phyloP scores from a whole-genome alignment of 2,329 filamentous ascomycete species.

The Fusarium buharicum region DNA sequence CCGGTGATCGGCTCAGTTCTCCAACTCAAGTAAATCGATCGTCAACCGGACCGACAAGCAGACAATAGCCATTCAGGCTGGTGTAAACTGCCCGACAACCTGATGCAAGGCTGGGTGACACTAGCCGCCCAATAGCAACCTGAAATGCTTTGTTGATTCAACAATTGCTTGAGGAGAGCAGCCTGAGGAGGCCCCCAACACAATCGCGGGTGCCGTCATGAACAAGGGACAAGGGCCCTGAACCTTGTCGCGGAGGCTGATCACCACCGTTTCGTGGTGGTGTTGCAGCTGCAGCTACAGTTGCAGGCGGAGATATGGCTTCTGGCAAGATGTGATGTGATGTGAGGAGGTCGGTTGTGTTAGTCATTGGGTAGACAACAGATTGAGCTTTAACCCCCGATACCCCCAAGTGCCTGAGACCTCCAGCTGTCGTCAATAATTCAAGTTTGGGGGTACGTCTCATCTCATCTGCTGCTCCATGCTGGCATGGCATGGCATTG shows the following conservation, averaged over 20 bases:
- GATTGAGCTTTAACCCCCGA: slow-evolving; percentile 1
- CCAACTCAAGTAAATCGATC: slow-evolving; percentile 4
- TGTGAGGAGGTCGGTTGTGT: slow-evolving; percentile 1
- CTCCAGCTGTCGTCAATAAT: slow-evolving; percentile 3
- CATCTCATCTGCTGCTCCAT: slow-evolving; percentile 4
- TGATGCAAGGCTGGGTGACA: slow-evolving; percentile 13
- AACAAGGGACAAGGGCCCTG: slow-evolving; percentile 33
- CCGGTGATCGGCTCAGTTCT: neutral
- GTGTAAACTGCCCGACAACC: slow-evolving; percentile 3
- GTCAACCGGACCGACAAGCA: neutral
- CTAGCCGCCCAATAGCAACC: slow-evolving; percentile 6
- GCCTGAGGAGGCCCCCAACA: slow-evolving; percentile 29
- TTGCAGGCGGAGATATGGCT: slow-evolving; percentile 14
- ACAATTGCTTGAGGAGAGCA: slow-evolving; percentile 13
- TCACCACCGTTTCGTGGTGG: slow-evolving; percentile 29
- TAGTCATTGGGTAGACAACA: slow-evolving; percentile 11
- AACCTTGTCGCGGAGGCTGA: slow-evolving; percentile 39
- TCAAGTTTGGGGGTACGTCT: slow-evolving; percentile 18
- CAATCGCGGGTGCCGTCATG: slow-evolving; percentile 9
- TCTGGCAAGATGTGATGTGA: slow-evolving; percentile 4
- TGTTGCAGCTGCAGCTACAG: slow-evolving; percentile 24
- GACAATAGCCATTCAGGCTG: slow-evolving; percentile 13
- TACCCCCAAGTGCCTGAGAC: slow-evolving; percentile 8
- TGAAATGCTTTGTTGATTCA: slow-evolving; percentile 17
- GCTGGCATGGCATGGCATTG: neutral